Evolutionary conservation across 2,329 filamentous ascomycete species (phyloP), one percentile per base, ranked within the genome.

Genomic region (Colletotrichum sojae): DNA sequence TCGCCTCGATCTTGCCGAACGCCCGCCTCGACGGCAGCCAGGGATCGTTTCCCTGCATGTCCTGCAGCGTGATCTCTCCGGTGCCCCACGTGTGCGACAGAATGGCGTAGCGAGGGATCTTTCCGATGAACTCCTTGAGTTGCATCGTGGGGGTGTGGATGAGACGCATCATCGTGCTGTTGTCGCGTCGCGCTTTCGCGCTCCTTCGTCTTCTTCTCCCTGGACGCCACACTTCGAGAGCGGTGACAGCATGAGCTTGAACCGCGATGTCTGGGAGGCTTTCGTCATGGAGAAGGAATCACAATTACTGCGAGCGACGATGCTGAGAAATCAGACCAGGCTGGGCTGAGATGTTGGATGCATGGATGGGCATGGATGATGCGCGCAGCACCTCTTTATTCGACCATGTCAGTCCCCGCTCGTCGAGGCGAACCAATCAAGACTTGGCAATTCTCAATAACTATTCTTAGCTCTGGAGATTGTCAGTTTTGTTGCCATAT

Each of bases 61-160:
- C 49, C 39, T 53, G 52, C 2, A 56, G 22, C 1, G 49, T 48
- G 49, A 54, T 6, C 16, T 63, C 49, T 4, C 22, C 52, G 15
- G 40, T 6, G 51, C 60, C 36, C 60, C 60, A 61, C 4, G 63
- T 62, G 22, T 62, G 48, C 15, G 56, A 46, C 6, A 66, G 10
- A 10, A 25, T 66, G 4, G 39, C 57, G 22, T 49, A 57, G 8
- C n/a, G 53, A 4, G 60, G 61, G 15, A 62, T 54, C 16, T 15
- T n/a, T n/a, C 53, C 61, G 18, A 57, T 58, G 61, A 56, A 63
- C 45, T 63, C 61, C 43, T 49, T 57, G 13, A 63, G 61, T 20
- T 63, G 40, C 61, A 63, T 55, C 40, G 61, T 58, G 3, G 40
- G 51, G 2, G 61, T 57, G 40, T 63, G 51, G 13, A 63, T 63